Conservation (phyloP, 2,329 filamentous ascomycete species). For the Podosphaera aphanis region DNA sequence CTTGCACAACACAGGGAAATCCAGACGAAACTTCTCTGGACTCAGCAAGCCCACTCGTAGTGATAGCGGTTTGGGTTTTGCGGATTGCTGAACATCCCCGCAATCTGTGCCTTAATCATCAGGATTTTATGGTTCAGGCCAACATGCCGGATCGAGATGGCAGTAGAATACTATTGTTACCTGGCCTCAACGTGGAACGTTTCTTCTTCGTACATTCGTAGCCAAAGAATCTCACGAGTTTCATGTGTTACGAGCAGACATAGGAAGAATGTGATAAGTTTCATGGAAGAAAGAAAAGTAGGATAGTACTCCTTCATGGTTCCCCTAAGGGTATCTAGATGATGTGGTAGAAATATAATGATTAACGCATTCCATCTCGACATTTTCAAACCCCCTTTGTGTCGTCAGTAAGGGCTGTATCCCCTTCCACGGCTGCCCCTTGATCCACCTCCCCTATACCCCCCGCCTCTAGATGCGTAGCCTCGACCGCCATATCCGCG, state of each 20-base stretch:
- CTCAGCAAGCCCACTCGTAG: background rate
- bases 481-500: slow-evolving; percentile 30
- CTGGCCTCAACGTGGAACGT: too few relatives aligned
- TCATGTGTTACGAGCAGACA: background rate
- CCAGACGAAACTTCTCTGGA: background rate
- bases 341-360: background rate
- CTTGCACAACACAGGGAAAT: background rate
- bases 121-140: background rate
- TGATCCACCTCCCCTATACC: slow-evolving; percentile 20
- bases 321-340: background rate
- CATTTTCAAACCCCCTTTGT: background rate
- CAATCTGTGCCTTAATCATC: background rate
- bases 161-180: too few relatives aligned
- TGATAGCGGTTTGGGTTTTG: background rate
- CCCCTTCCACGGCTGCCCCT: slow-evolving; percentile 29
- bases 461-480: slow-evolving; percentile 18
- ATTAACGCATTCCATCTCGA: background rate
- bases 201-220: too few relatives aligned
- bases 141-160: too few relatives aligned
- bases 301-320: background rate
- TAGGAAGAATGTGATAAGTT: background rate
- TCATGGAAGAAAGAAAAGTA: background rate
- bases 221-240: background rate
- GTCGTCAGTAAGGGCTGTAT: slow-evolving; percentile 36
- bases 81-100: background rate